Evolutionary conservation across 73 alveolate genomes (phyloP), one percentile per base, ranked within the genome.

Genomic region (Halteria grandinella): DNA sequence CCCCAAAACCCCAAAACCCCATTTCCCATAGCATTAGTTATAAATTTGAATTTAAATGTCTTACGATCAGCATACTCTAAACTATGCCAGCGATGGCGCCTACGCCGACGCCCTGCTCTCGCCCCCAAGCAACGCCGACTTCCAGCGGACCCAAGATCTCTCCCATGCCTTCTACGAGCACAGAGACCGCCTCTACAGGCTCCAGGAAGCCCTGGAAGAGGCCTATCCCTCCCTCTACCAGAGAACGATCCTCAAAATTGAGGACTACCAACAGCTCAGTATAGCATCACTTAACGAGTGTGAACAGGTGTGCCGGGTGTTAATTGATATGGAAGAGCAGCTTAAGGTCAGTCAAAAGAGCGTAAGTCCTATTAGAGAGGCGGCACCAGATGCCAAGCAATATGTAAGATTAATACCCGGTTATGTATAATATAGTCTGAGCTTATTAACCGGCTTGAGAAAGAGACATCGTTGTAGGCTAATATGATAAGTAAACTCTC

Each of bases 1-100:
- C n/a, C n/a, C 59, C 59, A 57, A 57, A 32, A 53, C 69, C 69
- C 69, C 69, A 53, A 53, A 53, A 53, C 69, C 69, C 69, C 69
- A 53, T 53, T 4, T 11, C 5, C 8, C 17, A 7, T 11, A 7
- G 29, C n/a, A n/a, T n/a, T n/a, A n/a, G n/a, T n/a, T 53, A 53
- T 18, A 20, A 11, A 25, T 39, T 39, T 39, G 15, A 39, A 39
- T 39, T 53, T 25, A 53, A 17, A 25, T 53, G n/a, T n/a, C n/a
- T n/a, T n/a, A n/a, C n/a, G n/a, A n/a, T n/a, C n/a, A n/a, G n/a
- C n/a, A n/a, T n/a, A n/a, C n/a, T n/a, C n/a, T n/a, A n/a, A n/a
- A n/a, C n/a, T n/a, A n/a, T n/a, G n/a, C n/a, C n/a, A n/a, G n/a
- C n/a, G n/a, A n/a, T n/a, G n/a, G n/a, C n/a, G n/a, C n/a, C n/a